phyloP scores from a whole-genome alignment of 2,329 filamentous ascomycete genomes.

The Arthroderma uncinatum region DNA sequence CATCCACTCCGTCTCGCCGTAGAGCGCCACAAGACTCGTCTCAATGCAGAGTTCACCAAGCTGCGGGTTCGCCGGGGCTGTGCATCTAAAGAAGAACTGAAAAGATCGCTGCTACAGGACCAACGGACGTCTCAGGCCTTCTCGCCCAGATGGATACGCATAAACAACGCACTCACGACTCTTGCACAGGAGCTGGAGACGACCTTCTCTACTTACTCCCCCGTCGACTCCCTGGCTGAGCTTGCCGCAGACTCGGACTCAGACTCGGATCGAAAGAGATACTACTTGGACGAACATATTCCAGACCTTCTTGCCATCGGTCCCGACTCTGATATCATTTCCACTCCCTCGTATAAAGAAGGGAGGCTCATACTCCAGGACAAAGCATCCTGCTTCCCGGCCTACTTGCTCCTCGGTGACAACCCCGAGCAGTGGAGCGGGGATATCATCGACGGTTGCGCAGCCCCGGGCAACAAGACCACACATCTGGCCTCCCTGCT shows the following conservation, averaged over 20 bases:
- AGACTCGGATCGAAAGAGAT: slow-evolving; percentile 29
- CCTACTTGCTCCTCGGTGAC: slow-evolving; percentile 63
- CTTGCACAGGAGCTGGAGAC: slow-evolving; percentile 60
- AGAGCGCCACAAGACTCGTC: slow-evolving; percentile 67
- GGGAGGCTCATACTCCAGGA: slow-evolving; percentile 86
- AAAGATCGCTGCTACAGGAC: slow-evolving; percentile 28
- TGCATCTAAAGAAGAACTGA: slow-evolving; percentile 55
- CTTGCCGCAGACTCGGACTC: slow-evolving; percentile 35
- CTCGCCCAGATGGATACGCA: slow-evolving; percentile 82
- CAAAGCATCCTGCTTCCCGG: slow-evolving; percentile 94
- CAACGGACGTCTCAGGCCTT: slow-evolving; percentile 23
- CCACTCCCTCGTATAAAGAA: slow-evolving; percentile 58
- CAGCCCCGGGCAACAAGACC: slow-evolving; percentile 94
- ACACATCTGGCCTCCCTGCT: slow-evolving; percentile 79
- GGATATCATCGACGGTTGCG: slow-evolving; percentile 81
- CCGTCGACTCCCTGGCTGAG: slow-evolving; percentile 46
- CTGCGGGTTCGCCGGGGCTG: slow-evolving; percentile 62
- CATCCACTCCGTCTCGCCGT: slow-evolving; percentile 69
- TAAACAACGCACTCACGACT: slow-evolving; percentile 67
- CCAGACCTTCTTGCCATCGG: slow-evolving; percentile 74
- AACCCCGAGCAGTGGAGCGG: slow-evolving; percentile 43
- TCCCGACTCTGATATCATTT: slow-evolving; percentile 58
- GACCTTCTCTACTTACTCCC: slow-evolving; percentile 57
- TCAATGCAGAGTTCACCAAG: slow-evolving; percentile 73
- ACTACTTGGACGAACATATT: slow-evolving; percentile 69